Percentiles rank a stretch among this genome's conserved stretches.
Evolutionary conservation across 1,284 basidiomycete species (phyloP).

Genomic region (Agroathelia rolfsii): DNA sequence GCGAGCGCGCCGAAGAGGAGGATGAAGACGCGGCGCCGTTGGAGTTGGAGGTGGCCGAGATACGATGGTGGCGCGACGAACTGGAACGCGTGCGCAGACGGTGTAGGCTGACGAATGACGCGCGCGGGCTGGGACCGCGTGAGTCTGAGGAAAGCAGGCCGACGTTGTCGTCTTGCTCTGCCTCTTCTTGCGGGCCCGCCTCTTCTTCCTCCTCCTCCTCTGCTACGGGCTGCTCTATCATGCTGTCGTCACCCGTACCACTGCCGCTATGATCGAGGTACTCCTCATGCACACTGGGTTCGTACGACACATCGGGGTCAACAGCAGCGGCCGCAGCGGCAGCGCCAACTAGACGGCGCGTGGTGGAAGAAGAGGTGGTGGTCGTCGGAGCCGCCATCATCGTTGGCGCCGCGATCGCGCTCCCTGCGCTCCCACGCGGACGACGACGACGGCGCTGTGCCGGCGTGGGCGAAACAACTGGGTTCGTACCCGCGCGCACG

Average conservation of each 20-base stretch:
- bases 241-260: slow-evolving; percentile 27
- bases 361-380: no score
- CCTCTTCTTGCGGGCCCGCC: slow-evolving; percentile 47
- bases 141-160: slow-evolving; percentile 41
- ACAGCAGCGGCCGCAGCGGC: slow-evolving; percentile 21
- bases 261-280: slow-evolving; percentile 29
- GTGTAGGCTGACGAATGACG: slow-evolving; percentile 39
- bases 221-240: slow-evolving; percentile 42
- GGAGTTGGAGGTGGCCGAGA: slow-evolving; percentile 16
- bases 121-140: slow-evolving; percentile 41
- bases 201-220: no score
- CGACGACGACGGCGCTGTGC: slow-evolving; percentile 35
- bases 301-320: slow-evolving; percentile 23
- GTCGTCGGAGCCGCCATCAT: slow-evolving; percentile 18
- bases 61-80: slow-evolving; percentile 18
- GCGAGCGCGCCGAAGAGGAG: slow-evolving; percentile 35
- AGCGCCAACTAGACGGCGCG: no score
- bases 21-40: slow-evolving; percentile 21
- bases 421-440: slow-evolving; percentile 18
- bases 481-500: slow-evolving; percentile 40
- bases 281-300: slow-evolving; percentile 21
- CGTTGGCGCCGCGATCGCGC: slow-evolving; percentile 34
- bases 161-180: slow-evolving; percentile 61
- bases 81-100: slow-evolving; percentile 28
- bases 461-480: slow-evolving; percentile 24